phyloP scores from a whole-genome alignment of 805 yeast species.

The Clavispora asparagi region DNA sequence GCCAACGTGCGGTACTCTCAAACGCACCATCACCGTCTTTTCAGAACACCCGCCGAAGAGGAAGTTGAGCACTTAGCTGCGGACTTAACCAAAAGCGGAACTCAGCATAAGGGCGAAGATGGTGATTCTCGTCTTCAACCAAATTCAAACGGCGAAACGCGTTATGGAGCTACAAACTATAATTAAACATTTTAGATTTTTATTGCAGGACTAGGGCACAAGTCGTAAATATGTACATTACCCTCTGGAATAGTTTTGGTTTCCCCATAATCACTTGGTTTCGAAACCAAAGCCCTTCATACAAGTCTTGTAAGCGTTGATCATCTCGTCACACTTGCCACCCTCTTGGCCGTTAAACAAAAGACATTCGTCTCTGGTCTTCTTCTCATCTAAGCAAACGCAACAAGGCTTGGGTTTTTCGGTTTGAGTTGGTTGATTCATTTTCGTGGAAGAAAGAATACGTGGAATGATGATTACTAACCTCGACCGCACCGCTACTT shows the following conservation, averaged over 20 bases:
- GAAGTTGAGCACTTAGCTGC: background rate
- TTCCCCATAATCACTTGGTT: conserved; percentile 17
- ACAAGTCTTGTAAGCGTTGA: conserved; percentile 72
- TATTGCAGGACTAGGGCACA: background rate
- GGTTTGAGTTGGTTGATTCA: conserved; percentile 9
- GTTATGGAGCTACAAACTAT: background rate
- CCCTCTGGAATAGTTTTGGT: background rate
- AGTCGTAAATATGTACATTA: background rate
- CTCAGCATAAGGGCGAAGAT: background rate
- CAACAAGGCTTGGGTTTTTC: conserved; percentile 92
- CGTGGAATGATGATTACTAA: conserved; percentile 13
- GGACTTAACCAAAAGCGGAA: background rate
- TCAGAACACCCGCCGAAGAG: background rate
- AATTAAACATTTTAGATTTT: background rate
- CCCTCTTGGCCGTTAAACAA: conserved; percentile 78
- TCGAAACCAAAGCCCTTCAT: conserved; percentile 91
- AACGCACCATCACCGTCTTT: background rate
- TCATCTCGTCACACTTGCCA: conserved; percentile 70
- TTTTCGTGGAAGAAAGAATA: conserved; percentile 11
- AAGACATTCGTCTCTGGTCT: conserved; percentile 80
- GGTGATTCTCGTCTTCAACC: background rate
- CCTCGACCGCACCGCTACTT: conserved; percentile 9
- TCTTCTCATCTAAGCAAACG: conserved; percentile 83
- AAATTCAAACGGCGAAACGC: background rate
- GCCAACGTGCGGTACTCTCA: conserved; percentile 17